Conservation (phyloP, 768 basidiomycete species). For the Leccinum uliginosum region DNA sequence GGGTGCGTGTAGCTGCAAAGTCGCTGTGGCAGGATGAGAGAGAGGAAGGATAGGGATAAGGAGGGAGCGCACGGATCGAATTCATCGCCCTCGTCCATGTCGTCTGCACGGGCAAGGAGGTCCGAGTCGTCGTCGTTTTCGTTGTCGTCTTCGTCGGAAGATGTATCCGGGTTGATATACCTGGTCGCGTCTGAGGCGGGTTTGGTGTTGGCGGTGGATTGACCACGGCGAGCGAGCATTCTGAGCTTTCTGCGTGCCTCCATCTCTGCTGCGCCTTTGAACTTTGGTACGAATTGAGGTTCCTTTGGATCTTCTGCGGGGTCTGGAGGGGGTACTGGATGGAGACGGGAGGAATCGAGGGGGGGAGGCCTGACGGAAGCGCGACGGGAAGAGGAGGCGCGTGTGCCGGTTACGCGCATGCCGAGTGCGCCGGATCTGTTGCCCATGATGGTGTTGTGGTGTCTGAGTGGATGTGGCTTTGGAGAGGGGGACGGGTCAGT, state of each 20-base stretch:
- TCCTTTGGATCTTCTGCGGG: conserved; percentile 37
- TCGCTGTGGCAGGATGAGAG: conserved; percentile 40
- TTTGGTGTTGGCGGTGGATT: conserved; percentile 29
- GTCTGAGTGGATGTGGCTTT: conserved; percentile 55
- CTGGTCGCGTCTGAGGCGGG: conserved; percentile 24
- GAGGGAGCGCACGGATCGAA: conserved; percentile 68
- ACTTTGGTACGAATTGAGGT: conserved; percentile 67
- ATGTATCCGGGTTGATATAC: conserved; percentile 44
- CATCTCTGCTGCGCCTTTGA: conserved; percentile 86
- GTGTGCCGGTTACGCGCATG: conserved; percentile 68
- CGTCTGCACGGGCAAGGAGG: conserved; percentile 42
- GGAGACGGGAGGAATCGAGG: conserved; percentile 8
- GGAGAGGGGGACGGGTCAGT: conserved; percentile 29
- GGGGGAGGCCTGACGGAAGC: conserved; percentile 27
- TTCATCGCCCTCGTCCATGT: conserved; percentile 64
- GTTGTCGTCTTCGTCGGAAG: conserved; percentile 48
- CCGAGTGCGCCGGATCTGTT: conserved; percentile 66
- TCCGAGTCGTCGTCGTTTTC: conserved; percentile 49
- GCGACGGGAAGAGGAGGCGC: conserved; percentile 50
- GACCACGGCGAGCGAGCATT: conserved; percentile 55
- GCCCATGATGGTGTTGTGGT: conserved; percentile 88
- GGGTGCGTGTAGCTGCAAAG: conserved; percentile 58
- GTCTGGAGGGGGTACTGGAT: conserved; percentile 7
- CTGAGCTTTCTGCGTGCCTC: conserved; percentile 64
- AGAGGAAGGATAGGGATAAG: not conserved